Base-by-base conservation (phyloP, 2,329 filamentous ascomycete species). In the Penicillium freii region DNA sequence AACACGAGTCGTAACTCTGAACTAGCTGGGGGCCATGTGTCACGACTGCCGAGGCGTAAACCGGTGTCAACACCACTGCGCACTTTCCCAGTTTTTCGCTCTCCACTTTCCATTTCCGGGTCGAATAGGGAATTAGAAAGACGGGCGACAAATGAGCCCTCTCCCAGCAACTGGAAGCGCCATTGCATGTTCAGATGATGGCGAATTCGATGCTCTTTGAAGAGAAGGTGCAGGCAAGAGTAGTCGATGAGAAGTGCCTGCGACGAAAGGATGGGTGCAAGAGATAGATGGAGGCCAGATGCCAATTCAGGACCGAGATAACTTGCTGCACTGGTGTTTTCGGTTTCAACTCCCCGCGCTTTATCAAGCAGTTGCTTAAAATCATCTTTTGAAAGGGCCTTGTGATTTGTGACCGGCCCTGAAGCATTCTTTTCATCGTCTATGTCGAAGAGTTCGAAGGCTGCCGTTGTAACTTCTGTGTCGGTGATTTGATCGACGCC, bases 21-120 rank as follows among this genome's bases (percentile, higher is more conserved):
- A 72, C 90, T 95, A 25, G 92, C 92, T 5, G 94, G 94, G 27
- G 94, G 94, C 94, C 94, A 97, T 33, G 82, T 90, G 54, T 90
- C 86, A 66, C 91, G 84, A 2, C 84, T 85, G n/a, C 89, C 89
- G 0, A 97, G 80, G 40, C 92, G 88, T 40, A 97, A 80, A 1
- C 94, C 93, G 81, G 96, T 93, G 15, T 84, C 78, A 57, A 87
- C 84, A 48, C 90, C 87, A 45, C 84, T 84, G 9, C 87, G 83
- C 44, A 89, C 84, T 33, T 87, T 80, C 3, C 91, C 90, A 19
- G 84, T 78, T 49, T 84, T 84, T 43, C 89, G 82, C 70, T 96
- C 91, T 3, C 91, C 89, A 27, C 88, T 89, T 64, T 90, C 87
- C 48, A 94, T 82, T 25, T 95, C 87, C 0, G 91, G 86, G 59